A percentile compares a stretch with the other conserved stretches of the same genome.
Conservation (phyloP, 1,139 yeast genomes). For the Taphrina sp. region DNA sequence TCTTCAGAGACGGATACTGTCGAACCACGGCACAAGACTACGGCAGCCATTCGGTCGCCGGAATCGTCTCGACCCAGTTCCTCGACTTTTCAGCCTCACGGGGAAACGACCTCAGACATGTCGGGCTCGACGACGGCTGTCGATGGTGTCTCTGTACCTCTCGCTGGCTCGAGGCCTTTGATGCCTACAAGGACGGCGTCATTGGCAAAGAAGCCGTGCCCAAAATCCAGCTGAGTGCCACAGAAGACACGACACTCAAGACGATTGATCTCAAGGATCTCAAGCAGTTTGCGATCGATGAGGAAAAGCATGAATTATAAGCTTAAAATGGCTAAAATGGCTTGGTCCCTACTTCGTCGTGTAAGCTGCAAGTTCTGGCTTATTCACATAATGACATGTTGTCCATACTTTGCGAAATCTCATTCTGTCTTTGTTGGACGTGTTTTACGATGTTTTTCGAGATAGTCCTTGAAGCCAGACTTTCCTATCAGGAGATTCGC, state of each 20-base stretch:
- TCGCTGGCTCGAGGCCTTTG: constrained; percentile 32
- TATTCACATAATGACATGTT: too few species aligned
- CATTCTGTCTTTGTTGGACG: too few species aligned
- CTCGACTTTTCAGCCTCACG: constrained; percentile 27
- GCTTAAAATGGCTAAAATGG: too few species aligned
- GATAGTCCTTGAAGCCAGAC: constrained; percentile 18
- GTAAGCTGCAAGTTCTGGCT: too few species aligned
- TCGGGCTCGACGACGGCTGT: constrained; percentile 26
- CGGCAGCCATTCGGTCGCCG: constrained; percentile 29
- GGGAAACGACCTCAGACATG: constrained; percentile 23
- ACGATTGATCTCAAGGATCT: constrained; percentile 21
- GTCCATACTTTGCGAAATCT: too few species aligned
- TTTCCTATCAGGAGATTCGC: constrained; percentile 13
- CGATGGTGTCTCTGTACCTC: constrained; percentile 29
- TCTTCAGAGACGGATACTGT: constrained; percentile 32
- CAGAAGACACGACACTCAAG: constrained; percentile 24
- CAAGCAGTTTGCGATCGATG: constrained; percentile 7
- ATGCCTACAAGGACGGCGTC: constrained; percentile 26
- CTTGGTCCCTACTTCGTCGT: too few species aligned
- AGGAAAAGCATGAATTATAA: constrained; percentile 5
- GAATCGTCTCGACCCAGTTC: constrained; percentile 25
- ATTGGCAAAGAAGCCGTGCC: constrained; percentile 27
- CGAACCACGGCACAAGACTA: constrained; percentile 26
- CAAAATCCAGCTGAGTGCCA: constrained; percentile 18
- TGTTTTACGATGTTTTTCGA: constrained; percentile 14